Percentiles rank a stretch among this genome's conserved stretches.
phyloP scores from a whole-genome alignment of 805 yeast genomes.

The Sporopachydermia lactativora region DNA sequence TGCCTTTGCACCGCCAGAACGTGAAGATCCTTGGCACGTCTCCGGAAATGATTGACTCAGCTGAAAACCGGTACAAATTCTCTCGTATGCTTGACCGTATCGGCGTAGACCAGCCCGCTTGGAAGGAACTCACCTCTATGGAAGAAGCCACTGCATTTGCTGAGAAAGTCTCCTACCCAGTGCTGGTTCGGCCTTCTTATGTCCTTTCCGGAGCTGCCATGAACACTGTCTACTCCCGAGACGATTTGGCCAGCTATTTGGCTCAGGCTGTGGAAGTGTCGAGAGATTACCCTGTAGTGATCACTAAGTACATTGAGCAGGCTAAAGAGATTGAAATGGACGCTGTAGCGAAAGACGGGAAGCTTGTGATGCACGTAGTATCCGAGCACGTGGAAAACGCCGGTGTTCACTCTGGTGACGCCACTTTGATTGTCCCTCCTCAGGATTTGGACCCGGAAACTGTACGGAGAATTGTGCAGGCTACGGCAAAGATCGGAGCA shows the following conservation, averaged over 20 bases:
- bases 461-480: slow-evolving; percentile 79
- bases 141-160: slow-evolving; percentile 91
- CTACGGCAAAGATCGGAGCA: slow-evolving; percentile 90
- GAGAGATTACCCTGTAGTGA: slow-evolving; percentile 95
- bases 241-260: slow-evolving; percentile 76
- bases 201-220: slow-evolving; percentile 98
- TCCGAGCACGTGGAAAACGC: slow-evolving; percentile 98
- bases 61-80: slow-evolving; percentile 96
- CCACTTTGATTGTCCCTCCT: slow-evolving; percentile 93
- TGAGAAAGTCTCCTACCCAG: slow-evolving; percentile 83
- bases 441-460: slow-evolving; percentile 90
- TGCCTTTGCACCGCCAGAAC: slow-evolving; percentile 82
- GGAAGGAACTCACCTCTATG: slow-evolving; percentile 93
- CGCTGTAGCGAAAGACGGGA: slow-evolving; percentile 93
- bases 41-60: slow-evolving; percentile 96
- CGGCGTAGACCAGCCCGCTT: slow-evolving; percentile 97
- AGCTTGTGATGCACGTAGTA: slow-evolving; percentile 91
- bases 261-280: slow-evolving; percentile 95
- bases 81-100: slow-evolving; percentile 93
- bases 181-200: slow-evolving; percentile 92
- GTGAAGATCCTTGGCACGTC: slow-evolving; percentile 94
- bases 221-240: slow-evolving; percentile 88
- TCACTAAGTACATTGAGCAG: slow-evolving; percentile 90
- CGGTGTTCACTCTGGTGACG: slow-evolving; percentile 99
- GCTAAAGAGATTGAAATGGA: slow-evolving; percentile 99